Evolutionary conservation across 1,284 basidiomycete species (phyloP).

Genomic region (Boletus mariae): DNA sequence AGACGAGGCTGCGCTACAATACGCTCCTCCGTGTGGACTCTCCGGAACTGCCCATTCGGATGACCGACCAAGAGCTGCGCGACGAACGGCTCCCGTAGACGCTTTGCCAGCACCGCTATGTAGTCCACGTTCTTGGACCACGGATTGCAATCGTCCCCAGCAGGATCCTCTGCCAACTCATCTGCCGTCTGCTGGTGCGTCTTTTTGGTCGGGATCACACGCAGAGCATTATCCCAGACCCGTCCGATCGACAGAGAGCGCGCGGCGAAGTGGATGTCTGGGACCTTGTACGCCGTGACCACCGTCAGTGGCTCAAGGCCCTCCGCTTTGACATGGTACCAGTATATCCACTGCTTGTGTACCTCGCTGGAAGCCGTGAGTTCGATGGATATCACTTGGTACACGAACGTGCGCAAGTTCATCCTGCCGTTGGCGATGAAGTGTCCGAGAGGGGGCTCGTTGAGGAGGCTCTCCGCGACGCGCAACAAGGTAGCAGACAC

Average conservation of each 20-base stretch:
- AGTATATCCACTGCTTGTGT: slow-evolving; percentile 10
- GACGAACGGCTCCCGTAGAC: slow-evolving; percentile 19
- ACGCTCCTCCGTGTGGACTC: slow-evolving; percentile 22
- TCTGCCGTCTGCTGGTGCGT: neutral
- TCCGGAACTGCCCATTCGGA: slow-evolving; percentile 20
- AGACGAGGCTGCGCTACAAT: slow-evolving; percentile 17
- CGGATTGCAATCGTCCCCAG: slow-evolving; percentile 4
- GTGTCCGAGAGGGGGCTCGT: slow-evolving; percentile 27
- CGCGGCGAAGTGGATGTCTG: neutral
- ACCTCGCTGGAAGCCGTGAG: slow-evolving; percentile 4
- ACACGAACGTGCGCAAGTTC: slow-evolving; percentile 25
- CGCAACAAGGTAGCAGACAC: slow-evolving; percentile 13
- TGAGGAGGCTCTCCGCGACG: slow-evolving; percentile 16
- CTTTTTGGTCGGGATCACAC: slow-evolving; percentile 7
- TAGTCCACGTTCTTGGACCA: slow-evolving; percentile 20
- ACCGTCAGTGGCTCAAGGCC: slow-evolving; percentile 16
- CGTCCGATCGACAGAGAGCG: slow-evolving; percentile 18
- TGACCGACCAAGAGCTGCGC: slow-evolving; percentile 22
- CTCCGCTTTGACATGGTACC: slow-evolving; percentile 20
- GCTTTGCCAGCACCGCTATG: slow-evolving; percentile 4
- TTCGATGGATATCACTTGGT: slow-evolving; percentile 20
- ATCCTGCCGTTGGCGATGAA: slow-evolving; percentile 30
- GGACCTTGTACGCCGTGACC: slow-evolving; percentile 14
- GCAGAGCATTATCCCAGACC: slow-evolving; percentile 23
- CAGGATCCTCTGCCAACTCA: neutral